Evolutionary conservation across 164 flowering plant genomes (phyloP).

Genomic region (Stephania japonica): DNA sequence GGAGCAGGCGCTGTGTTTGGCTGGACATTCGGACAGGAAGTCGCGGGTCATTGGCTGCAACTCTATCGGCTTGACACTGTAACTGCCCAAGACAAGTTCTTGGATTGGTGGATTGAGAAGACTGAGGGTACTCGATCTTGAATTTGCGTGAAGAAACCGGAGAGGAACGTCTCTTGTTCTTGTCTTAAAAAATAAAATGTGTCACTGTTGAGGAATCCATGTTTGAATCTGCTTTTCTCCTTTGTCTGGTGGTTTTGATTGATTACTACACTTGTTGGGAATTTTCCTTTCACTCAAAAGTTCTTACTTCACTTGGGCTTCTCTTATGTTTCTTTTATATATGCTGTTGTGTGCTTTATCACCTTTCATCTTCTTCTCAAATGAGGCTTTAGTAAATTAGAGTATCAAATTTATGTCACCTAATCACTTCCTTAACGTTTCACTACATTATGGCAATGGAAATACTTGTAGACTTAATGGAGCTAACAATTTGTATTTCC

Average conservation of each 20-base stretch:
- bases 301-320: background rate
- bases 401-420: no score
- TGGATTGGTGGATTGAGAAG: constrained; percentile 80
- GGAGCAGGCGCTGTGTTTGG: constrained; percentile 75
- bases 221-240: background rate
- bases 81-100: constrained; percentile 71
- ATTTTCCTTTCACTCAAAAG: background rate
- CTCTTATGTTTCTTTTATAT: background rate
- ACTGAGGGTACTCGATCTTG: constrained; percentile 13
- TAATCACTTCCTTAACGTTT: no score
- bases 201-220: background rate
- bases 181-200: background rate
- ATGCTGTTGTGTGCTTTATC: background rate
- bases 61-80: constrained; percentile 69
- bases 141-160: background rate
- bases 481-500: no score
- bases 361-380: background rate
- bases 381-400: background rate
- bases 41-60: constrained; percentile 60
- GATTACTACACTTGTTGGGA: background rate
- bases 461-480: no score
- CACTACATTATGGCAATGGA: no score
- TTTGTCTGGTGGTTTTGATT: background rate
- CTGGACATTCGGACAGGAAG: constrained; percentile 68
- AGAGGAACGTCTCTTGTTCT: background rate